Conservation (phyloP, 176 grass and related monocot genomes). For the Luzula sylvatica region DNA sequence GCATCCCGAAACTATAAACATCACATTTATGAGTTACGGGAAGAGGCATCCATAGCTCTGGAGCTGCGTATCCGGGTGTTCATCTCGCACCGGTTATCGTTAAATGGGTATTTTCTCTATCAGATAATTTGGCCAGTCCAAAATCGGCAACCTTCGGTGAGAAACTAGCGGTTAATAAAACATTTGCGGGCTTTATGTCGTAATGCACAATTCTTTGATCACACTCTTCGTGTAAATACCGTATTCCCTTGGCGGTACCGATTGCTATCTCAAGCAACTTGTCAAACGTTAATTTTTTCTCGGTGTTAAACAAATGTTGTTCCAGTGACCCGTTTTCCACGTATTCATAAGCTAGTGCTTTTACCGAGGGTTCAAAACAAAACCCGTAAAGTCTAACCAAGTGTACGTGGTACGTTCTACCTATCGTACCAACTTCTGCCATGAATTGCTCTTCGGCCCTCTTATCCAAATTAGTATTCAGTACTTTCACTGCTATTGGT, state of each 20-base stretch:
- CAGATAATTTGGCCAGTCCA: constrained; percentile 46
- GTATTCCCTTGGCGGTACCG: constrained; percentile 36
- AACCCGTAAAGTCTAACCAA: no score
- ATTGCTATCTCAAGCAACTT: constrained; percentile 38
- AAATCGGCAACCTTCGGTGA: constrained; percentile 59
- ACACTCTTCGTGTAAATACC: constrained; percentile 71
- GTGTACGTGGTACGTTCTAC: constrained; percentile 58
- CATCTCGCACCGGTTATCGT: constrained; percentile 43
- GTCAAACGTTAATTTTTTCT: constrained; percentile 16
- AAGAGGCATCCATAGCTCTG: constrained; percentile 55
- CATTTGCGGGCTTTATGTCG: constrained; percentile 75
- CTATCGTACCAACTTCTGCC: no score
- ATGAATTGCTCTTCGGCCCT: no score
- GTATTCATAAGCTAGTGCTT: no score
- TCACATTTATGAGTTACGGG: constrained; percentile 59
- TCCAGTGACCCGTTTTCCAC: no score
- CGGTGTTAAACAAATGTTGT: constrained; percentile 28
- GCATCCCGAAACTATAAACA: constrained; percentile 68
- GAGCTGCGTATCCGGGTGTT: constrained; percentile 53
- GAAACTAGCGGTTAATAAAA: constrained; percentile 30
- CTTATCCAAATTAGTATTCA: constrained; percentile 29
- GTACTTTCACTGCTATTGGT: no score
- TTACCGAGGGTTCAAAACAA: no score
- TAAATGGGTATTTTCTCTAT: constrained; percentile 43
- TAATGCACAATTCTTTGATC: constrained; percentile 49